Evolutionary conservation across 2,329 filamentous ascomycete genomes (phyloP).

Genomic region (Aureobasidium musti): DNA sequence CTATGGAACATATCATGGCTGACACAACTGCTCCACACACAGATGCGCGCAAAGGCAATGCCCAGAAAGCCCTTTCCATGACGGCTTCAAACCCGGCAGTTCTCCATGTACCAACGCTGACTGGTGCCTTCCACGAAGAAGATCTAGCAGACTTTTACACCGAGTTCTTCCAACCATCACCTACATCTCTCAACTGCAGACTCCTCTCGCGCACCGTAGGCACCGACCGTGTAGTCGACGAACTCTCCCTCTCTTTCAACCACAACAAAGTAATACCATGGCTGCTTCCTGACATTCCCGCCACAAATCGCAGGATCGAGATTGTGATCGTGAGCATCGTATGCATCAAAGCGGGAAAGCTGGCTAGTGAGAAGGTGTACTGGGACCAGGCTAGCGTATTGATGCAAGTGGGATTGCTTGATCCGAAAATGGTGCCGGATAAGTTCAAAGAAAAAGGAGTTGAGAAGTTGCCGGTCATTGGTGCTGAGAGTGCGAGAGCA

Average conservation of each 20-base stretch:
- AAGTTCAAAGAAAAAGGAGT: constrained; percentile 49
- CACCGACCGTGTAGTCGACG: constrained; percentile 62
- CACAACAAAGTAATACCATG: constrained; percentile 60
- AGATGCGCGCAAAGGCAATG: constrained; percentile 40
- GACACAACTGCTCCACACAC: background rate
- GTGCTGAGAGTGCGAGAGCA: constrained; percentile 51
- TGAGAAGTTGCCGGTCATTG: constrained; percentile 51
- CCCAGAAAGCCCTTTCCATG: constrained; percentile 44
- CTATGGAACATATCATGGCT: background rate
- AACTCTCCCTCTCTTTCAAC: constrained; percentile 59
- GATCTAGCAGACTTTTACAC: constrained; percentile 56
- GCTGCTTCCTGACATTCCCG: constrained; percentile 60
- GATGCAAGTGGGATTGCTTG: constrained; percentile 59
- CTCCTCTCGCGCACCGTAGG: constrained; percentile 61
- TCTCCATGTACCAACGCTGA: constrained; percentile 50
- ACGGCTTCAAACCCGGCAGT: constrained; percentile 45
- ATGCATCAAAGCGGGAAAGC: constrained; percentile 54
- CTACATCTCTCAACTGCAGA: constrained; percentile 55
- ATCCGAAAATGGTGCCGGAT: constrained; percentile 57
- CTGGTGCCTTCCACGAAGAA: constrained; percentile 48
- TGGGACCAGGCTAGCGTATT: constrained; percentile 65
- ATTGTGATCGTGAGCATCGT: constrained; percentile 59
- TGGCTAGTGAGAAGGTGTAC: constrained; percentile 61
- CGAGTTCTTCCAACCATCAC: constrained; percentile 57
- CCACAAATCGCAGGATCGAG: constrained; percentile 60